phyloP scores from a whole-genome alignment of 1,139 yeast species.

The Suhomyces guaymorum region DNA sequence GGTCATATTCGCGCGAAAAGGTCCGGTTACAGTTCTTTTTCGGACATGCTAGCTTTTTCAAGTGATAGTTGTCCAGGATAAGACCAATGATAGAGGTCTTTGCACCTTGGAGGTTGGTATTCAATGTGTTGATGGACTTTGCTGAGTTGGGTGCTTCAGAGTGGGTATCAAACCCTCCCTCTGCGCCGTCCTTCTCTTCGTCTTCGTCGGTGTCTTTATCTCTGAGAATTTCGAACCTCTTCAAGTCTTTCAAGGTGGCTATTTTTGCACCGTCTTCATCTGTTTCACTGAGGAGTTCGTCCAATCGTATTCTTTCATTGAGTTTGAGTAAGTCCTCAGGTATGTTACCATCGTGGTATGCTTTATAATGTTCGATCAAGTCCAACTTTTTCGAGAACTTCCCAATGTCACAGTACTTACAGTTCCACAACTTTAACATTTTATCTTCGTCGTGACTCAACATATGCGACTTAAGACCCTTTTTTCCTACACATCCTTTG shows the following conservation, averaged over 20 bases:
- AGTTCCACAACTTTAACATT: slow-evolving; percentile 61
- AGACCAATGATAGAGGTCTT: slow-evolving; percentile 34
- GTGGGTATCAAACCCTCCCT: slow-evolving; percentile 5
- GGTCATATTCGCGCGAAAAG: slow-evolving; percentile 50
- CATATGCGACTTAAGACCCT: slow-evolving; percentile 74
- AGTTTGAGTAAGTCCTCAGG: slow-evolving; percentile 36
- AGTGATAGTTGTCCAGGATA: slow-evolving; percentile 36
- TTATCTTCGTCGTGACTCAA: slow-evolving; percentile 52
- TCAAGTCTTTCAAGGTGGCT: slow-evolving; percentile 8
- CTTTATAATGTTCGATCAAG: slow-evolving; percentile 45
- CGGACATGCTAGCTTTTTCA: slow-evolving; percentile 45
- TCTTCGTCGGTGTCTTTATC: slow-evolving; percentile 16
- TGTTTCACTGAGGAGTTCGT: slow-evolving; percentile 21
- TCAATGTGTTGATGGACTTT: slow-evolving; percentile 25
- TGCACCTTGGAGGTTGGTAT: slow-evolving; percentile 20
- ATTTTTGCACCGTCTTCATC: slow-evolving; percentile 10
- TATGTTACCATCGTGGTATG: slow-evolving; percentile 42
- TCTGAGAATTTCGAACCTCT: slow-evolving; percentile 4
- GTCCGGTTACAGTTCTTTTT: slow-evolving; percentile 47
- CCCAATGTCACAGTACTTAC: slow-evolving; percentile 49
- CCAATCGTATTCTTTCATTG: slow-evolving; percentile 26
- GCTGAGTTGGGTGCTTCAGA: slow-evolving; percentile 23
- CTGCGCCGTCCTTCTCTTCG: no score
- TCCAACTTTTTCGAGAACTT: slow-evolving; percentile 38
- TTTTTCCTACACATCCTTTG: slow-evolving; percentile 71